phyloP scores from a whole-genome alignment of 805 yeast genomes.

The Starmerella vitae region DNA sequence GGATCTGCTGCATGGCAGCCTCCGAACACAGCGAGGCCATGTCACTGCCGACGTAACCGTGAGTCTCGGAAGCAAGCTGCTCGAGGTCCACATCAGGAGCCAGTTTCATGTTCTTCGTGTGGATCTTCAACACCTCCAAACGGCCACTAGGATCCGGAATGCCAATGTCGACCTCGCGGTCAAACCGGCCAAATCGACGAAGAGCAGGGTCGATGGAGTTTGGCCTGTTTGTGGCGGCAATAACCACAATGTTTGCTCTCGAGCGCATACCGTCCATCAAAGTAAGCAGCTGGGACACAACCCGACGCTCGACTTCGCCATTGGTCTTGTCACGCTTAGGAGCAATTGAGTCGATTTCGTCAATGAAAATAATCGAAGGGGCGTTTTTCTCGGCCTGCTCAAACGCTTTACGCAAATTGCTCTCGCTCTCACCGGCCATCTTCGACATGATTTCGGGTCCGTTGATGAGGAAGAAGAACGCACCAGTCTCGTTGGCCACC shows the following conservation, averaged over 20 bases:
- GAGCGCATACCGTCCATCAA: slow-evolving; percentile 99
- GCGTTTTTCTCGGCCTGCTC: slow-evolving; percentile 99
- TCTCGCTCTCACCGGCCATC: slow-evolving; percentile 99
- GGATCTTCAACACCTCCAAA: slow-evolving; percentile 89
- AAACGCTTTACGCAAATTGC: slow-evolving; percentile 91
- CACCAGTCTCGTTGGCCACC: slow-evolving; percentile 99
- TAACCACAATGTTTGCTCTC: slow-evolving; percentile 94
- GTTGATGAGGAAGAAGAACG: slow-evolving; percentile 91
- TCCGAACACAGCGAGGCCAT: slow-evolving; percentile 97
- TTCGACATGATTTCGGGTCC: slow-evolving; percentile 99
- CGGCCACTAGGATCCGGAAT: slow-evolving; percentile 98
- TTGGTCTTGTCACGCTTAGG: slow-evolving; percentile 99
- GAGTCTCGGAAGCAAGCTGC: slow-evolving; percentile 92
- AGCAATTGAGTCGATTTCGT: slow-evolving; percentile 96
- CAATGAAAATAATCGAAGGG: slow-evolving; percentile 93
- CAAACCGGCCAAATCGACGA: slow-evolving; percentile 76
- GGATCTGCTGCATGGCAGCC: slow-evolving; percentile 99
- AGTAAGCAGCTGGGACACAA: slow-evolving; percentile 91
- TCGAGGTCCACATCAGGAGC: slow-evolving; percentile 92
- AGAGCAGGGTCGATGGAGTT: slow-evolving; percentile 76
- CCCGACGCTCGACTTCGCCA: slow-evolving; percentile 99
- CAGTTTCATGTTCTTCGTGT: slow-evolving; percentile 96
- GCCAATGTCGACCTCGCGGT: slow-evolving; percentile 76
- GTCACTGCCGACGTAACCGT: slow-evolving; percentile 99
- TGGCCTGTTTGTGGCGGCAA: slow-evolving; percentile 92